A percentile compares a stretch with the other conserved stretches of the same genome.
Conservation (phyloP, 106 monocot genomes). For the Platanthera zijinensis region DNA sequence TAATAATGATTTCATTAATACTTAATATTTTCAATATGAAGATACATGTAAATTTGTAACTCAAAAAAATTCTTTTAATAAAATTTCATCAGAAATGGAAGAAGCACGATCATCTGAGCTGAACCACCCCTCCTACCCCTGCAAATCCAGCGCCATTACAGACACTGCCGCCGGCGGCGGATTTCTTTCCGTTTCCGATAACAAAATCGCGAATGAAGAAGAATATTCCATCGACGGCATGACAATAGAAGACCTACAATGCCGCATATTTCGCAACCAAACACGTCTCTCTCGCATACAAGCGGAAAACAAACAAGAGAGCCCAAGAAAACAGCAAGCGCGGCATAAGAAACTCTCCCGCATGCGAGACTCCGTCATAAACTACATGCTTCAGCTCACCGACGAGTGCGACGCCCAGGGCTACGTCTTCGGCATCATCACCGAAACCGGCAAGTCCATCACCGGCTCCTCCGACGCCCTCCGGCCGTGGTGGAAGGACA, state of each 20-base stretch:
- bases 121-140: not conserved
- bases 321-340: not conserved
- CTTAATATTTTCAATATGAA: no score
- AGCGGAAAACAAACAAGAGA: not conserved
- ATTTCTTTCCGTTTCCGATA: not conserved
- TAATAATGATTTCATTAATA: no score
- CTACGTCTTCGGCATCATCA: slow-evolving; percentile 13
- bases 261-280: not conserved
- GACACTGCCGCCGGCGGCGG: no score
- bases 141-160: not conserved
- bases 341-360: slow-evolving; percentile 3
- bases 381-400: slow-evolving; percentile 4
- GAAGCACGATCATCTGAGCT: not conserved
- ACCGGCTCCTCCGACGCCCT: slow-evolving; percentile 7
- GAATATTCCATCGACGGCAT: slow-evolving; percentile 2
- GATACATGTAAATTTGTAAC: no score
- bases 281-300: not conserved
- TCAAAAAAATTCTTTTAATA: no score
- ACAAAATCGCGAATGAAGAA: not conserved
- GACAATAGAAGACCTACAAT: slow-evolving; percentile 6
- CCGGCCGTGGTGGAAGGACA: slow-evolving; percentile 11
- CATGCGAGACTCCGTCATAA: not conserved
- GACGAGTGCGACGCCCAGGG: slow-evolving; percentile 11
- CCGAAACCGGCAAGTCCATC: slow-evolving; percentile 3
- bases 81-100: not conserved